Conservation (phyloP, 2,329 filamentous ascomycete species). For the Sphaerulina vaccinii region DNA sequence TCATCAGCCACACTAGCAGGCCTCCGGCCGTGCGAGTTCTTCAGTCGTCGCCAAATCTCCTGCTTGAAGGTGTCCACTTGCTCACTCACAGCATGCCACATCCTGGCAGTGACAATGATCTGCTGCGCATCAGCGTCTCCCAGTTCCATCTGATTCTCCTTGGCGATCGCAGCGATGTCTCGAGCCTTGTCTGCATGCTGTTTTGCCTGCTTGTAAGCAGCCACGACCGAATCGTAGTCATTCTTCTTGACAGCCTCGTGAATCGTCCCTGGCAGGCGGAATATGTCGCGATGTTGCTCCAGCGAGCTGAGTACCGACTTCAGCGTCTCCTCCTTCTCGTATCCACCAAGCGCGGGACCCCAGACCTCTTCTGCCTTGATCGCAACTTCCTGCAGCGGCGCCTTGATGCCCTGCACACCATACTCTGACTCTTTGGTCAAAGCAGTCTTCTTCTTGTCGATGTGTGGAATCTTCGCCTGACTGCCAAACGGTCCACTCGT, state of each 20-base stretch:
- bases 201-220: conserved; percentile 81
- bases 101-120: conserved; percentile 81
- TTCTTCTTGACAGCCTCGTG: conserved; percentile 84
- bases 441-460: conserved; percentile 79
- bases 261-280: conserved; percentile 75
- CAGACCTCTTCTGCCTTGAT: conserved; percentile 96
- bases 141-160: conserved; percentile 49
- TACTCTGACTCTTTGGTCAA: conserved; percentile 90
- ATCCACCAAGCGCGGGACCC: conserved; percentile 87
- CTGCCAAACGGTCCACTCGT: conserved; percentile 39
- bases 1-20: conserved; percentile 34
- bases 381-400: conserved; percentile 81
- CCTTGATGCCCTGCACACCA: conserved; percentile 83
- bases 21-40: conserved; percentile 31
- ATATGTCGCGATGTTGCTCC: conserved; percentile 75
- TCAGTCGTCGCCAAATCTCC: conserved; percentile 79
- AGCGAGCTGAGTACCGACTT: conserved; percentile 74
- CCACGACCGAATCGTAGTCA: conserved; percentile 83
- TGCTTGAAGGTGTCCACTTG: conserved; percentile 86
- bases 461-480: conserved; percentile 37
- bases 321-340: conserved; percentile 85
- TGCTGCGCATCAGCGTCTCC: conserved; percentile 80
- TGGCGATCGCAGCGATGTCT: conserved; percentile 60
- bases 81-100: conserved; percentile 92
- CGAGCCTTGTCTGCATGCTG: conserved; percentile 77